Evolutionary conservation across 108 stramenopile genomes (phyloP), one percentile per base, ranked within the genome.

Genomic region (Cyclotella baltica): DNA sequence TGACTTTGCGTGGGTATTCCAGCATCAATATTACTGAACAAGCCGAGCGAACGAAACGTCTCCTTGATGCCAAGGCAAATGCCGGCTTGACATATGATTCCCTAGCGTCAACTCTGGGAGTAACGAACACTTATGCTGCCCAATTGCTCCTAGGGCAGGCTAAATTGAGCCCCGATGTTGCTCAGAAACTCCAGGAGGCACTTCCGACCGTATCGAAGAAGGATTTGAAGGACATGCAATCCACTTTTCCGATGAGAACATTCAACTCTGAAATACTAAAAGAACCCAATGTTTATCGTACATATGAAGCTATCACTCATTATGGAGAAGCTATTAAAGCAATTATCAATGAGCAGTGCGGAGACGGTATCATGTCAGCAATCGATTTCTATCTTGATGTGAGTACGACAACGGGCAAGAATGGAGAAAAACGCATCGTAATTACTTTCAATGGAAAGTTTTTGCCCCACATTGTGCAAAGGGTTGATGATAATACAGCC

Each of bases 371-470:
- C 34, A 93, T 93, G 92, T 73, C 69, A 35, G 92, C 92, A 3
- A 93, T 93, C 57, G 92, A 93, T 63, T 89, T 93, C 40, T 93
- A 89, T 52, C 68, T 65, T 18, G 87, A 89, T 75, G 92, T 93
- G 0, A 90, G 88, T 27, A 89, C 83, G 6, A 88, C 83, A 37
- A 88, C 73, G 3, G 90, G 90, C 1, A 83, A 86, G 55, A 78
- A 89, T 30, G 92, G 92, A 9, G 92, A 93, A 62, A 86, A 89
- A 20, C 70, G 92, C 0, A 90, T 93, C 4, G 90, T 93, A 23
- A 90, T 93, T 20, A 93, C 92, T 0, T 89, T 93, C 65, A 93
- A 93, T 76, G 92, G 92, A 1, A 93, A 93, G 75, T 93, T 93
- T 57, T 67, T 93, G 61, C 87, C 88, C 10, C 84, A 82, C 61